Evolutionary conservation across 2,329 filamentous ascomycete species (phyloP).

Genomic region (Monilinia vaccinii-corymbosi): DNA sequence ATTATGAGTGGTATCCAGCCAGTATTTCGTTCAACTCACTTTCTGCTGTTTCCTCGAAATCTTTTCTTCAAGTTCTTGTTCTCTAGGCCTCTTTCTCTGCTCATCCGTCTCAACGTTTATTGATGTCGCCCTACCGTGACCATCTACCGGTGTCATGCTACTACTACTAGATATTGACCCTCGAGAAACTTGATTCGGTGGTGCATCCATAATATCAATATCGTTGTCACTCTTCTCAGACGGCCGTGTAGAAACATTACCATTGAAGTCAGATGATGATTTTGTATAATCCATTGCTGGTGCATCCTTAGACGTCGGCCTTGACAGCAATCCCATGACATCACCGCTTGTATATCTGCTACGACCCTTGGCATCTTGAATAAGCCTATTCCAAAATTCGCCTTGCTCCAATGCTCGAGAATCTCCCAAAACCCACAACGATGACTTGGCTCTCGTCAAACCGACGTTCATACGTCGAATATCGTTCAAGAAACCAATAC

Average conservation of each 20-base stretch:
- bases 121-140: not conserved
- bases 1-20: not conserved
- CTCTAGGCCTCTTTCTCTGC: constrained; percentile 8
- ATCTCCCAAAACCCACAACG: constrained; percentile 92
- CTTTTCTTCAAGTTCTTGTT: not conserved
- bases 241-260: not conserved
- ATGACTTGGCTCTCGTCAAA: constrained; percentile 91
- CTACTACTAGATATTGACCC: constrained; percentile 1
- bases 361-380: constrained; percentile 68
- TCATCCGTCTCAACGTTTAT: not conserved
- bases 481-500: constrained; percentile 96
- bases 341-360: constrained; percentile 68
- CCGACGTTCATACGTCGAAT: constrained; percentile 99
- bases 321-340: constrained; percentile 43
- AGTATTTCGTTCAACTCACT: not conserved
- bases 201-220: constrained; percentile 13
- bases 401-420: constrained; percentile 78
- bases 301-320: constrained; percentile 31
- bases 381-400: constrained; percentile 81
- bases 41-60: constrained; percentile 11
- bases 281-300: not conserved
- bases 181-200: constrained; percentile 4
- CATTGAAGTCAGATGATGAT: not conserved
- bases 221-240: constrained; percentile 13
- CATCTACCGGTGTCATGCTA: not conserved